Evolutionary conservation across 306 rosid genomes (phyloP).

Genomic region (Fragaria ananassa): DNA sequence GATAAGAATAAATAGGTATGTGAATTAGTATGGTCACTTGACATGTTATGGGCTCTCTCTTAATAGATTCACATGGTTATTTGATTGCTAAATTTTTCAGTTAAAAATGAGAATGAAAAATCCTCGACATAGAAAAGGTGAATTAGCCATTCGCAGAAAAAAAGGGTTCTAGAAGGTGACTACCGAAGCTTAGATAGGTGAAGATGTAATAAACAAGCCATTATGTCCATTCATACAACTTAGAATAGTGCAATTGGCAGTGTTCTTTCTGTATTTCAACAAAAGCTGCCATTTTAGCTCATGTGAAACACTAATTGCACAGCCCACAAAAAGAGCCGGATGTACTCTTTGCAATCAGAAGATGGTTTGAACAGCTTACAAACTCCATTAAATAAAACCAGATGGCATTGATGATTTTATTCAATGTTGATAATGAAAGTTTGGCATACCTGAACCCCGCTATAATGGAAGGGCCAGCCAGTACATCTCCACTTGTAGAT

Average conservation of each 20-base stretch:
- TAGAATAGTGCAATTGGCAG: background rate
- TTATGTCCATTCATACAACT: background rate
- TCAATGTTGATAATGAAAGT: background rate
- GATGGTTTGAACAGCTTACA: background rate
- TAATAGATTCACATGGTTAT: background rate
- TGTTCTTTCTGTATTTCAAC: background rate
- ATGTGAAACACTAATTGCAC: background rate
- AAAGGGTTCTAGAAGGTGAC: background rate
- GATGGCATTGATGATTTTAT: conserved; percentile 14
- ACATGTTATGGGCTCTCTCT: background rate
- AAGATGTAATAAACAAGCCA: background rate
- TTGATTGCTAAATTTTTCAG: background rate
- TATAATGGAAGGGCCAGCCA: conserved; percentile 69
- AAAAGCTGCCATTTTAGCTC: background rate
- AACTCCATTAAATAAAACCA: background rate
- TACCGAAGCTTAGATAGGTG: background rate
- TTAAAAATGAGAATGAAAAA: background rate
- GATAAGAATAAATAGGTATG: background rate
- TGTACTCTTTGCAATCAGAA: background rate
- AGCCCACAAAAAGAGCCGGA: background rate
- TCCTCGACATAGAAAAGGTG: background rate
- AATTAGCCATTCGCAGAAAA: background rate
- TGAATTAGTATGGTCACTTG: background rate
- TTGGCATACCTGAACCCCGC: conserved; percentile 58
- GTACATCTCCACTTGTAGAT: conserved; percentile 85